Conservation (phyloP, 805 yeast genomes). For the Saccharomycopsis amapae region DNA sequence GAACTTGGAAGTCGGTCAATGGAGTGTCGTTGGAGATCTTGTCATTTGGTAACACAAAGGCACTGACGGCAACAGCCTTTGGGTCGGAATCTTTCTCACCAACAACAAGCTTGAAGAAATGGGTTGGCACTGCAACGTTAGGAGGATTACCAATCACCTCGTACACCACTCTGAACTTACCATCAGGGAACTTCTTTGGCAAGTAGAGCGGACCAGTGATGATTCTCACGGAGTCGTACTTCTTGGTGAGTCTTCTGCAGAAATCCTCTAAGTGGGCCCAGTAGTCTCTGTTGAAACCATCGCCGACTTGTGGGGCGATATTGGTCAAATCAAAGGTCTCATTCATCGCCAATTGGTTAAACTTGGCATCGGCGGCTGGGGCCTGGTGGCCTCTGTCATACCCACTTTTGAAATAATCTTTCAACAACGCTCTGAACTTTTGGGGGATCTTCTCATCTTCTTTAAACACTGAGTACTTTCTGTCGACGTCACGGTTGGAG, state of each 20-base stretch:
- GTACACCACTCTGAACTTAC: constrained; percentile 76
- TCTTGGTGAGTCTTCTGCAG: constrained; percentile 65
- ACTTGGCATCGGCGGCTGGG: constrained; percentile 96
- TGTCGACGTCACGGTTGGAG: constrained; percentile 50
- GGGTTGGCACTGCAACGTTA: constrained; percentile 94
- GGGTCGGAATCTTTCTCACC: constrained; percentile 46
- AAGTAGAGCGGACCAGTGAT: constrained; percentile 92
- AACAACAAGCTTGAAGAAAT: constrained; percentile 83
- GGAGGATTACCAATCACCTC: constrained; percentile 98
- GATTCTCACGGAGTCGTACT: constrained; percentile 69
- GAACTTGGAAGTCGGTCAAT: constrained; percentile 72
- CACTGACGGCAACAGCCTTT: constrained; percentile 61
- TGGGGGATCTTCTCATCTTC: constrained; percentile 83
- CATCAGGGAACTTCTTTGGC: constrained; percentile 75
- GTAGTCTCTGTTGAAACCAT: constrained; percentile 93
- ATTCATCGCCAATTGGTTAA: constrained; percentile 85
- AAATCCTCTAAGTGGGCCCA: constrained; percentile 98
- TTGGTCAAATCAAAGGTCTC: constrained; percentile 87
- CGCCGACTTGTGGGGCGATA: constrained; percentile 96
- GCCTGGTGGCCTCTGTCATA: constrained; percentile 97
- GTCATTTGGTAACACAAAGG: constrained; percentile 92
- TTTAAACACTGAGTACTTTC: constrained; percentile 73
- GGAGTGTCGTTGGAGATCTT: constrained; percentile 64
- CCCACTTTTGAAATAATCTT: constrained; percentile 90
- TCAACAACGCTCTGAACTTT: constrained; percentile 64